Evolutionary conservation across 148 eudicot species (phyloP), one percentile per base, ranked within the genome.

Genomic region (Agrostemma githago): DNA sequence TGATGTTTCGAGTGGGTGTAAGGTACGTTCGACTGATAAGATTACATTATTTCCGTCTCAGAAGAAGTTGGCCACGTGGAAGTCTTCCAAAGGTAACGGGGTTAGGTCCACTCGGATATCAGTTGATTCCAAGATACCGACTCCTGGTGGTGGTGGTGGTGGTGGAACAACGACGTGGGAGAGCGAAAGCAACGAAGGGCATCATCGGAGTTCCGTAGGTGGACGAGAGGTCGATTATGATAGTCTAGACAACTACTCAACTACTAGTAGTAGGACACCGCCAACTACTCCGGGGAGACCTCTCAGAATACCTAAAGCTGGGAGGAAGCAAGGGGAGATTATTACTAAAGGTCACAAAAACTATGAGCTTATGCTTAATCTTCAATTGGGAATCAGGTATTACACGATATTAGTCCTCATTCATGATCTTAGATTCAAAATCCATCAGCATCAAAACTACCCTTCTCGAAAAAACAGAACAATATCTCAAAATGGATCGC

Each of bases 291-390:
- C 87, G 21, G 91, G 90, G 40, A 85, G 86, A 58, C 86, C 96
- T 1, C 63, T 93, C 11, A 86, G 78, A 78, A 85, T 90, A 77
- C 93, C 94, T 0, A 90, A 81, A 77, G 89, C 67, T 5, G 88
- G 82, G 40, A 93, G 82, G 81, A 93, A 82, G 79, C 98, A 86
- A 83, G 98, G 98, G 62, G 89, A 85, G 81, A 89, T 84, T 0
- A 93, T 93, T 59, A 86, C 87, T 39, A 90, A 81, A 82, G 96
- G 90, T 44, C 98, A 93, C 70, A 93, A 88, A 74, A 93, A 93
- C 70, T 93, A 86, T 85, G 98, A 93, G 54, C 89, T 93, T 26
- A 93, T 93, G 98, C 91, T 92, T 15, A 92, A 92, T 87, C 83
- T 92, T 62, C 98, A 92, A 68, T 48, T 92, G 62, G 98, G 98